Percentiles rank a stretch among this genome's conserved stretches.
phyloP scores from a whole-genome alignment of 176 grass and related monocot genomes.

The Eragrostis curvula region DNA sequence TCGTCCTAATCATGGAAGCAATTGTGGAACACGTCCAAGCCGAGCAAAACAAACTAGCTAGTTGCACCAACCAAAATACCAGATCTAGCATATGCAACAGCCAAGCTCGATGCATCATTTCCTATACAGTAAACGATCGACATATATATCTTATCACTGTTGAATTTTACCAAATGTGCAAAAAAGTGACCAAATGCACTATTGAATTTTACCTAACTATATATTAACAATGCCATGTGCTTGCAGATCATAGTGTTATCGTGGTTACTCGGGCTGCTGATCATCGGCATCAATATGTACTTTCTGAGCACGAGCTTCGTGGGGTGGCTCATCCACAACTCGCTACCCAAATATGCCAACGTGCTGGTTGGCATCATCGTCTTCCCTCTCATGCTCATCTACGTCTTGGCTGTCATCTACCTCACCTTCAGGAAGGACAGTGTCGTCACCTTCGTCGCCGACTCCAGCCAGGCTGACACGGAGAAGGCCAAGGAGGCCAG shows the following conservation, averaged over 20 bases:
- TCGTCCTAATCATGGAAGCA: not conserved
- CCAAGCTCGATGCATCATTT: not conserved
- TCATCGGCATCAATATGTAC: conserved; percentile 86
- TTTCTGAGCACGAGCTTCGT: conserved; percentile 79
- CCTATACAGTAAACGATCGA: no score
- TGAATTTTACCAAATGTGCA: not conserved
- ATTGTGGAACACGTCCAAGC: conserved; percentile 10
- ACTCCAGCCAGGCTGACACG: conserved; percentile 39
- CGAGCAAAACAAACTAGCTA: conserved; percentile 16
- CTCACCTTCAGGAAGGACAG: conserved; percentile 70
- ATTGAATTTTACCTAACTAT: not conserved
- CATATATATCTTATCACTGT: not conserved
- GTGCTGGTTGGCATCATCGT: conserved; percentile 53
- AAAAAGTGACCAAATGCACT: no score
- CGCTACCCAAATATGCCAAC: conserved; percentile 51
- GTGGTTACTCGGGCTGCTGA: conserved; percentile 59
- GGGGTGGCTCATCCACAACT: conserved; percentile 63
- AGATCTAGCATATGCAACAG: not conserved
- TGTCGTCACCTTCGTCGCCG: conserved; percentile 56
- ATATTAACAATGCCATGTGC: not conserved
- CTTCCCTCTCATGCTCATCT: conserved; percentile 69
- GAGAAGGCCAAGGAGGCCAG: conserved; percentile 48
- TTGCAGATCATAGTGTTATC: conserved; percentile 68
- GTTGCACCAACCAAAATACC: not conserved
- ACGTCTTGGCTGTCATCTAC: conserved; percentile 60